Evolutionary conservation across 805 yeast genomes (phyloP), one percentile per base, ranked within the genome.

Genomic region (Candida piceae): DNA sequence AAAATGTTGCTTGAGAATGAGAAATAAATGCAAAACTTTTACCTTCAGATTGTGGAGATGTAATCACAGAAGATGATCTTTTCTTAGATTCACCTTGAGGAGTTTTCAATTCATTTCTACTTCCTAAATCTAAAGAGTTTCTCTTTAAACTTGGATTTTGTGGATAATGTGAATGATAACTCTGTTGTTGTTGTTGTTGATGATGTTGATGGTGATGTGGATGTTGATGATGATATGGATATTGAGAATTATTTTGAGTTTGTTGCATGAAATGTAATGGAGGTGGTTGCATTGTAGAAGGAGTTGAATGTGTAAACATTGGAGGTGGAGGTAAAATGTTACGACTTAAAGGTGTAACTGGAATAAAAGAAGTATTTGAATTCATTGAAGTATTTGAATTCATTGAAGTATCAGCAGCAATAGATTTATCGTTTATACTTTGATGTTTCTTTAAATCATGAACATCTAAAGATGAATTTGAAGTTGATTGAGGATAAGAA

Each of bases 1-100:
- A 88, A 56, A 80, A 90, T 1, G 96, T 85, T 15, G 87, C 79
- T 20, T 88, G 95, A 7, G 96, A 86, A 62, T 90, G 97, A 16
- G 94, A 80, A 46, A 90, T 90, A 62, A 90, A 90, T 13, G 97
- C 97, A 63, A 80, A 84, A 15, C 71, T 57, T 46, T 67, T 69
- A 25, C 48, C 49, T 27, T 49, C 55, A 10, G 50, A 46, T 9
- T 48, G 40, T 15, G 55, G 49, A n/a, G 50, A 37, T 15, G 42
- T 40, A n/a, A 13, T 12, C n/a, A 8, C 19, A 7, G 41, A 35
- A 10, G 38, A 19, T 9, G 29, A 29, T 35, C 41, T 42, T 25
- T 34, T 44, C 16, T 39, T 46, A 16, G 36, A 25, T 20, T 29
- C 20, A 15, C 16, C 28, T 16, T 23, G 13, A 20, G 34, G 34